Conservation (phyloP, 2,329 filamentous ascomycete species). For the Epichloe coenophiala region DNA sequence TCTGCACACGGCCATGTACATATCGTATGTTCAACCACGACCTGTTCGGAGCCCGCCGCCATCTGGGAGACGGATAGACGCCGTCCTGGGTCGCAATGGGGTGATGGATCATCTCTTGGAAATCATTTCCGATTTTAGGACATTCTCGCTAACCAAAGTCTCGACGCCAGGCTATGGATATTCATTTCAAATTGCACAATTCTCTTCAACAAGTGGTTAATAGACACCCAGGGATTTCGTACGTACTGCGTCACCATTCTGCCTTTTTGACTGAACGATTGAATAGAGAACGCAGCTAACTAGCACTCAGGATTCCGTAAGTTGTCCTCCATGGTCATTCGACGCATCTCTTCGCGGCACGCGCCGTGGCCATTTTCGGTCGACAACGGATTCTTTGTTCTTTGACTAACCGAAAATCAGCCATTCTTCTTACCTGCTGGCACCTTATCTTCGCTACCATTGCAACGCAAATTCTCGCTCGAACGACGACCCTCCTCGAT, state of each 20-base stretch:
- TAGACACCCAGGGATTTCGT: conserved; percentile 33
- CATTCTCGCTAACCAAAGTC: not conserved
- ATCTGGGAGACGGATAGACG: not conserved
- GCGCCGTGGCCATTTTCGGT: no score
- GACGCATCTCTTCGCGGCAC: not conserved
- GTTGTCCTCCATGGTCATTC: not conserved
- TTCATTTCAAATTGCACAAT: conserved; percentile 74
- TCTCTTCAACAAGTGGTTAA: conserved; percentile 84
- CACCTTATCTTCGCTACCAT: conserved; percentile 53
- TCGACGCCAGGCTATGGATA: conserved; percentile 52
- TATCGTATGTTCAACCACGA: conserved; percentile 13
- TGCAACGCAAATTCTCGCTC: conserved; percentile 52
- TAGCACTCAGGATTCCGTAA: not conserved
- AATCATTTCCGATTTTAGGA: not conserved
- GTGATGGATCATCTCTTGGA: not conserved
- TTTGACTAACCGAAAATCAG: conserved; percentile 14
- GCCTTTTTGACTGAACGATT: not conserved
- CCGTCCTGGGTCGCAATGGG: not conserved
- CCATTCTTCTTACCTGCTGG: conserved; percentile 52
- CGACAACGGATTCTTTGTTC: not conserved
- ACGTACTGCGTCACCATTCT: conserved; percentile 3
- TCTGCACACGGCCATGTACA: conserved; percentile 22
- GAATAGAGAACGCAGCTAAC: not conserved
- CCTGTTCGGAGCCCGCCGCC: not conserved
- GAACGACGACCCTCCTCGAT: conserved; percentile 49